Evolutionary conservation across 148 eudicot species (phyloP), one percentile per base, ranked within the genome.

Genomic region (Pharnaceum exiguum): DNA sequence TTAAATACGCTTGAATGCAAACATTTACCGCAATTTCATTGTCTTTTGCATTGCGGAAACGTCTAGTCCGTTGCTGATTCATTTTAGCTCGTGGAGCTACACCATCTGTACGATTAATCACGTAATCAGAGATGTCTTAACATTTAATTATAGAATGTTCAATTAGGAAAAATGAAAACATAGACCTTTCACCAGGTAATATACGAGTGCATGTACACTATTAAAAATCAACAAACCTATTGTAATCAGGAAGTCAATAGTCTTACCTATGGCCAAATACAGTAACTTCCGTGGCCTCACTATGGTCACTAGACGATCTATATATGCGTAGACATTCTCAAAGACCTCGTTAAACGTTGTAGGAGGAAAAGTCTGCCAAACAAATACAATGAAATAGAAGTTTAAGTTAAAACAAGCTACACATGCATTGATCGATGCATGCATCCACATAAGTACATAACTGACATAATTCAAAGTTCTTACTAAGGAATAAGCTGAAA

Each of bases 41-140:
- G 58, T 85, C 95, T 73, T 88, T 93, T 30, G 96, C 95, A 38
- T 86, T 78, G 55, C 83, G 70, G 53, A 83, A 93, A 48, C 99
- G 88, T 57, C 96, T 75, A 35, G 95, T 78, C 3, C 99, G 70
- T 46, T 93, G 99, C 66, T 93, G 99, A 72, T 93, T 93, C 87
- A 88, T 80, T 64, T 93, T 93, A 1, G 99, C 99, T 63, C 99
- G 77, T 13, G 99, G 99, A 15, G 95, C 96, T 51, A 89, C 95
- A 44, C 99, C 99, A 81, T 93, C 99, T 93, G 27, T 36, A 42
- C 28, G 2, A 2, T 37, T 50, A 33, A 17, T 18, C 10, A 5
- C 15, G 15, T 27, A 26, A n/a, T n/a, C n/a, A n/a, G n/a, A n/a
- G n/a, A n/a, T n/a, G n/a, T n/a, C n/a, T n/a, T n/a, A n/a, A n/a